A percentile compares a stretch with the other conserved stretches of the same genome.
Evolutionary conservation across 129 eudicot genomes (phyloP).

Genomic region (Helianthus annuus): DNA sequence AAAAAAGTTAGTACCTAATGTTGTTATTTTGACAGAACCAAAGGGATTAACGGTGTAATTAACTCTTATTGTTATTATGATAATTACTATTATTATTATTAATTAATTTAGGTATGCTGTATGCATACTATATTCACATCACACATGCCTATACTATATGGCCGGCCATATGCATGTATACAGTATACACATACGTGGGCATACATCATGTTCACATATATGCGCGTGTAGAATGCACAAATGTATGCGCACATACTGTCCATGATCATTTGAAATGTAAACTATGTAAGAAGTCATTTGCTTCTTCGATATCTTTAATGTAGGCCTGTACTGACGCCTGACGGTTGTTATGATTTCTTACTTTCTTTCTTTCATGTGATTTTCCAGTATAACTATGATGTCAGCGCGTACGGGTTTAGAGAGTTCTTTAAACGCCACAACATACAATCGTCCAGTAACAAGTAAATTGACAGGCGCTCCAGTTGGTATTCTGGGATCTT

Average conservation of each 20-base stretch:
- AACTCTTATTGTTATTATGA: too few species aligned
- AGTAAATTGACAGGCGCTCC: constrained; percentile 18
- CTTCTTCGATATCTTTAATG: neutral
- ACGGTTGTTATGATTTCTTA: neutral
- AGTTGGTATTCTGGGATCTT: constrained; percentile 4
- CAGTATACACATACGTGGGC: too few species aligned
- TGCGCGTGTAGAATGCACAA: neutral
- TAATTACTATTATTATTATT: too few species aligned
- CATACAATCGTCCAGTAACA: constrained; percentile 39
- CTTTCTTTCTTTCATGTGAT: neutral
- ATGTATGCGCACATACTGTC: too few species aligned
- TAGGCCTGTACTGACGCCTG: constrained; percentile 1
- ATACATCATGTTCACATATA: neutral
- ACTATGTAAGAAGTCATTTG: neutral
- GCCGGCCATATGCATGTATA: too few species aligned
- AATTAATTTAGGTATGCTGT: too few species aligned
- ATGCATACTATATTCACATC: too few species aligned
- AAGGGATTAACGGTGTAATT: too few species aligned
- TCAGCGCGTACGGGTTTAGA: constrained; percentile 80
- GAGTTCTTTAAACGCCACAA: constrained; percentile 87
- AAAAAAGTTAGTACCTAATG: too few species aligned
- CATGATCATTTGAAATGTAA: neutral
- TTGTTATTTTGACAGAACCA: too few species aligned
- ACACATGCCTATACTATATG: too few species aligned
- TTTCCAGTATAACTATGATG: constrained; percentile 76